Evolutionary conservation across 176 grass and related monocot species (phyloP), one percentile per base, ranked within the genome.

Genomic region (Aegilops bicornis): DNA sequence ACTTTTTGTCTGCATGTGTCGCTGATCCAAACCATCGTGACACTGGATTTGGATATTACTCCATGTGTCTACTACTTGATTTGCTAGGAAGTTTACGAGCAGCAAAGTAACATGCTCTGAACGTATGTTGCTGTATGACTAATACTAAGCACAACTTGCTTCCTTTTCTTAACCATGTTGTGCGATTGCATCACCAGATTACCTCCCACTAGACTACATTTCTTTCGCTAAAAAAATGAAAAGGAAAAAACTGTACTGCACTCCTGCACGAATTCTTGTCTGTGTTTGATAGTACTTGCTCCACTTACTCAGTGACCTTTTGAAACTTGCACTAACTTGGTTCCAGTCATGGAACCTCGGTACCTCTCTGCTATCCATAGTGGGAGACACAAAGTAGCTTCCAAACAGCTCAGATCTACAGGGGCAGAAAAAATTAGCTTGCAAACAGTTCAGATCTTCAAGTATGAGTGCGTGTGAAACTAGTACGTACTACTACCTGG

Each of bases 41-140:
- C 60, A 20, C 17, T 56, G 50, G 16, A 48, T 32, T 56, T 56
- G 52, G 6, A 48, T 32, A 22, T 58, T 69, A 45, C 54, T 60
- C 79, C 79, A 40, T 50, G 47, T 50, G 14, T 86, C 7, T 47
- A 14, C 15, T 23, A 79, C 13, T 68, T 11, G 3, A 29, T 82
- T 75, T 66, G 17, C 75, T 40, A 87, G 84, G 77, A 92, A 67
- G 91, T 79, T 60, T 71, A 54, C 42, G 35, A 8, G 8, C 25
- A 36, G 8, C 7, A 64, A 82, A 30, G 69, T 42, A 59, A 2
- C 75, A 88, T 65, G 36, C 11, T 56, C 17, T 1, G 2, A 1
- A 56, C 1, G 17, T 15, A 40, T 63, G 32, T 56, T 63, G 23
- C 14, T 37, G 29, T 8, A 60, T 83, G 11, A 25, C 42, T 78